A percentile compares a stretch with the other conserved stretches of the same genome.
These are phyloP conservation scores for Globisporangium megalacanthum DNA, from an alignment of 352 stramenopile species.

Conservation along the genomic window DNA sequence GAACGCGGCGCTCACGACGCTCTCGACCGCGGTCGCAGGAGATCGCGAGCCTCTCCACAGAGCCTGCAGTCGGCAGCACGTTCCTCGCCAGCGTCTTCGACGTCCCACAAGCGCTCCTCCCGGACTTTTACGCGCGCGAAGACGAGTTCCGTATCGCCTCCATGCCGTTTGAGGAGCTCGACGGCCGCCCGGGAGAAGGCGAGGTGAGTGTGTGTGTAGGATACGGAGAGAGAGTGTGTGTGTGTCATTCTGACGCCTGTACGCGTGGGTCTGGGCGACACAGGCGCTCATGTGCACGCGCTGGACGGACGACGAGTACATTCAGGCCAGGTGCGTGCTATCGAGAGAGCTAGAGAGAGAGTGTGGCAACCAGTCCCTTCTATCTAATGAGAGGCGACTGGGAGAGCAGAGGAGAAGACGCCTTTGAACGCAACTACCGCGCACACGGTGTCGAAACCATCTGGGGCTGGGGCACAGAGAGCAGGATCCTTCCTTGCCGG, in stretches of 20 bases:
- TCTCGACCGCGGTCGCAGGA: slow-evolving; percentile 34
- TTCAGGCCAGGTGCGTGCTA: slow-evolving; percentile 32
- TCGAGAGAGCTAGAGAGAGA: no score
- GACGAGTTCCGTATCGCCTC: slow-evolving; percentile 86
- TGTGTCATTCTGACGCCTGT: background rate
- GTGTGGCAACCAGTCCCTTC: no score
- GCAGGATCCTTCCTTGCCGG: slow-evolving; percentile 83
- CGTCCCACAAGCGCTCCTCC: slow-evolving; percentile 43
- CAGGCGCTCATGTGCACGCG: slow-evolving; percentile 83
- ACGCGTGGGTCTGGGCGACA: no score
- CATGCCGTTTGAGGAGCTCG: slow-evolving; percentile 69
- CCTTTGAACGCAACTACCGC: slow-evolving; percentile 83
- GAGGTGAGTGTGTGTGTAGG: slow-evolving; percentile 10
- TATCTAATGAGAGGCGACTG: background rate
- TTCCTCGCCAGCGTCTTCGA: slow-evolving; percentile 77
- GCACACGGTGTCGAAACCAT: slow-evolving; percentile 86
- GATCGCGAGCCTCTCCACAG: slow-evolving; percentile 84
- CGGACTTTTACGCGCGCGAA: slow-evolving; percentile 77
- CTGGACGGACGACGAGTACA: slow-evolving; percentile 87
- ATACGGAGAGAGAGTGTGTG: background rate
- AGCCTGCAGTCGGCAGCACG: slow-evolving; percentile 40
- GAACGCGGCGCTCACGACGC: background rate
- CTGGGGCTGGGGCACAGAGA: slow-evolving; percentile 83
- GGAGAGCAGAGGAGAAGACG: slow-evolving; percentile 56
- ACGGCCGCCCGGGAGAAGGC: slow-evolving; percentile 24